Evolutionary conservation across 176 grass and related monocot genomes (phyloP), one percentile per base, ranked within the genome.

Genomic region (Aegilops tauschii): DNA sequence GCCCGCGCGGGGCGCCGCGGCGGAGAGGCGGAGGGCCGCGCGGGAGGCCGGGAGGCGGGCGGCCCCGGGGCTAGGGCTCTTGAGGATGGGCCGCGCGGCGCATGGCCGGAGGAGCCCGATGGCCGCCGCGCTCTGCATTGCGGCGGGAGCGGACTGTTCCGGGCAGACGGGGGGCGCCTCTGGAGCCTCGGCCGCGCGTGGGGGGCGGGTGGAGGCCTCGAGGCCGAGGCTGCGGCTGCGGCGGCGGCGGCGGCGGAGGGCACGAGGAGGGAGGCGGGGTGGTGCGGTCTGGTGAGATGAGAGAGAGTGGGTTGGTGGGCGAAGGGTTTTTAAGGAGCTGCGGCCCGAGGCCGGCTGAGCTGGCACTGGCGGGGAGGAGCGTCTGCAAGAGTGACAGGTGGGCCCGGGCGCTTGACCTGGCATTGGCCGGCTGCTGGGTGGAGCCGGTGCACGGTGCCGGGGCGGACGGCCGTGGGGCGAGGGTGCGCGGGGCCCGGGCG

Each of bases 91-190:
- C 10, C 49, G 84, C 72, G 65, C 61, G 28, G 83, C 79, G 76
- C 87, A 89, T 52, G 87, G 87, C 71, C 82, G 90, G 40, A 88
- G 23, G 25, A 86, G 71, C 39, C 86, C 90, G 86, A 73, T n/a
- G 42, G 86, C 82, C 56, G 82, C 90, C 62, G 90, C 82, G 82
- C 90, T 82, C 78, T 88, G 90, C 90, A 92, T 92, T 9, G 71
- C 18, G 28, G n/a, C 14, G 4, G 13, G 8, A 67, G 81, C n/a
- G 54, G 52, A 5, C 49, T 71, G n/a, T 59, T 10, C 54, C 11
- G 20, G 74, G 37, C 37, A 42, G 34, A 56, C 37, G 27, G 23
- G 6, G 16, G 42, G 23, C 3, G 54, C 40, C 31, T 54, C 65
- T 11, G 76, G 58, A 17, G 61, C 59, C 5, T 5, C 12, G 54